Conservation (phyloP, 176 grass and related monocot genomes). For the Guadua angustifolia region DNA sequence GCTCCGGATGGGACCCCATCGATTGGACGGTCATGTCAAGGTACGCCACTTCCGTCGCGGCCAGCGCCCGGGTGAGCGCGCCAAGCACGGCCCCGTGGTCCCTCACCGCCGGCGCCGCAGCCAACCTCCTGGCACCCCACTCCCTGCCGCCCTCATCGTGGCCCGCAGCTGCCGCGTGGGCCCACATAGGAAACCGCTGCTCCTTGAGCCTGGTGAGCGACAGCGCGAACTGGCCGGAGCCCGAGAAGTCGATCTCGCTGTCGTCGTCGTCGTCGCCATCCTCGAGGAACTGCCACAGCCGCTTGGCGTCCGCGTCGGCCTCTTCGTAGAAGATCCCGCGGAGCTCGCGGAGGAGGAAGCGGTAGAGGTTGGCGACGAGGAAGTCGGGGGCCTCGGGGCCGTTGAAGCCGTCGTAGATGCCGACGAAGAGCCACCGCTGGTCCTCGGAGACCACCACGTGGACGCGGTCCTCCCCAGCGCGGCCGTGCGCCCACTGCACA, state of each 20-base stretch:
- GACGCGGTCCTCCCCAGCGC: constrained; percentile 85
- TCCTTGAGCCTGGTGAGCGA: constrained; percentile 71
- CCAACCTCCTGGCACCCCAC: constrained; percentile 38
- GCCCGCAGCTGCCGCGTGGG: constrained; percentile 43
- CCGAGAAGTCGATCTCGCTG: constrained; percentile 69
- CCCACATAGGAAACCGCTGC: constrained; percentile 49
- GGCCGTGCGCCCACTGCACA: constrained; percentile 91
- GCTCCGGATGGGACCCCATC: constrained; percentile 76
- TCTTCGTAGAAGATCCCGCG: constrained; percentile 77
- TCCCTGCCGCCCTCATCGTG: constrained; percentile 54
- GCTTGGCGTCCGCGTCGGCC: constrained; percentile 42
- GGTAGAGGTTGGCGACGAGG: constrained; percentile 81
- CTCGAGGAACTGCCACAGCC: constrained; percentile 78
- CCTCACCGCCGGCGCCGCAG: constrained; percentile 45
- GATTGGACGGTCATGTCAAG: constrained; percentile 76
- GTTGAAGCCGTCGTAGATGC: constrained; percentile 97
- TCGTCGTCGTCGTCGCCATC: constrained; percentile 66
- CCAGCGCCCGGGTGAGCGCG: constrained; percentile 68
- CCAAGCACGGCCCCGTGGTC: constrained; percentile 72
- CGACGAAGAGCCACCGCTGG: constrained; percentile 90
- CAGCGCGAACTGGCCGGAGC: constrained; percentile 72
- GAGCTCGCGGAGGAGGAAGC: constrained; percentile 64
- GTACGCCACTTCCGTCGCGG: constrained; percentile 55
- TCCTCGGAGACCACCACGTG: constrained; percentile 90
- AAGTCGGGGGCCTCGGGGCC: constrained; percentile 92